Evolutionary conservation across 1,284 basidiomycete genomes (phyloP), one percentile per base, ranked within the genome.

Genomic region (Termitomyces sp.): DNA sequence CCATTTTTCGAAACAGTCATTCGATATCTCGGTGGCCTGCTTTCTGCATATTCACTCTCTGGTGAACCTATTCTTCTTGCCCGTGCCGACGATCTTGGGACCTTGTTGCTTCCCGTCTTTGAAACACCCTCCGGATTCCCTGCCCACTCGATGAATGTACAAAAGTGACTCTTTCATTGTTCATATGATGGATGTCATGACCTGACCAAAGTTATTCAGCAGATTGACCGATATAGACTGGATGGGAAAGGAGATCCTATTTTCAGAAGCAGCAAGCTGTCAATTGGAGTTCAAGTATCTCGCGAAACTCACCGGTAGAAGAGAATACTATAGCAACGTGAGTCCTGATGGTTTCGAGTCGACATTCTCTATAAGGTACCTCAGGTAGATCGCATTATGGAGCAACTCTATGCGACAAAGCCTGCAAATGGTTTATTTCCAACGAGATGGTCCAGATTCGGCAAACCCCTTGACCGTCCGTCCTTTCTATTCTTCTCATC

Each of bases 1-100:
- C 80, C 79, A 1, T 86, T 88, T 63, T 91, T 91, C 62, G 90
- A 92, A 66, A 91, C 88, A 0, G 78, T 81, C 40, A 91, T 91
- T 55, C 83, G 88, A 6, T 88, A 90, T 67, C 78, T 92, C 3
- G 89, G 89, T 15, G 87, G 88, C 3, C 69, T 90, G 2, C 71
- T 92, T 9, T 83, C 86, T 6, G 86, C 86, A 0, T 85, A 90
- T 62, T 85, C 88, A 8, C 73, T 91, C 0, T 85, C 86, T 0
- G 74, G 75, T 5, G 80, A 87, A 55, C 69, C 76, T 1, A 66
- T 83, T 5, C 68, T 86, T 2, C 73, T 85, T 1, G 55, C 71
- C 8, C 74, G 77, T 5, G 83, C 84, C 0, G 81, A 84, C 58
- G 75, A 83, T 36, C 73, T 86, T 9, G 83, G 77, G 1, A 65